phyloP scores from a whole-genome alignment of 148 eudicot genomes.

The Agrostemma githago region DNA sequence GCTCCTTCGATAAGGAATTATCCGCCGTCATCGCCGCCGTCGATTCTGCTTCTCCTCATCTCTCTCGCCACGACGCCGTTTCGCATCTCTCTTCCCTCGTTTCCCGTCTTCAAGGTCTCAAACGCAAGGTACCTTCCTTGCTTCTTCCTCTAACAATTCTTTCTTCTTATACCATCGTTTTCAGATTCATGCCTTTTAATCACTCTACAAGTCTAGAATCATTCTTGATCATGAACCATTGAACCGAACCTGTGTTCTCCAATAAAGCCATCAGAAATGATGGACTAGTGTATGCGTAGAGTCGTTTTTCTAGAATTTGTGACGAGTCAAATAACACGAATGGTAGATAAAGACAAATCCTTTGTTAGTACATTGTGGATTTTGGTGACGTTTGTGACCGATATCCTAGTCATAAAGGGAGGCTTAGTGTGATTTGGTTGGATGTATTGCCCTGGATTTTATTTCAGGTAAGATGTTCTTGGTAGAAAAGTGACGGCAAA shows the following conservation, averaged over 20 bases:
- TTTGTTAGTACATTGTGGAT: too few relatives aligned
- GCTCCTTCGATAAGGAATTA: slow-evolving; percentile 76
- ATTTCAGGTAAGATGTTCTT: background rate
- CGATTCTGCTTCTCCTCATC: slow-evolving; percentile 37
- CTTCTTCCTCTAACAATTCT: background rate
- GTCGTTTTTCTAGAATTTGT: too few relatives aligned
- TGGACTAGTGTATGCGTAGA: too few relatives aligned
- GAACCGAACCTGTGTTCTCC: background rate
- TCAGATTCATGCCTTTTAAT: background rate
- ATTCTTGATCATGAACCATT: background rate
- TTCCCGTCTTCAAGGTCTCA: slow-evolving; percentile 87
- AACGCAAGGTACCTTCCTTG: slow-evolving; percentile 49
- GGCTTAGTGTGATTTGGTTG: too few relatives aligned
- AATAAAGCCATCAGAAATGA: background rate
- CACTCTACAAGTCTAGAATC: background rate
- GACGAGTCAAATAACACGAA: too few relatives aligned
- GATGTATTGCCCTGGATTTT: too few relatives aligned
- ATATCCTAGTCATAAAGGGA: too few relatives aligned
- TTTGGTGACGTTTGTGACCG: too few relatives aligned
- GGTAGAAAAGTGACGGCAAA: background rate
- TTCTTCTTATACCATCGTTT: background rate
- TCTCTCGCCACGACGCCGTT: slow-evolving; percentile 62
- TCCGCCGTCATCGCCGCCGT: slow-evolving; percentile 64
- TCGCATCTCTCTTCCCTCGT: slow-evolving; percentile 67
- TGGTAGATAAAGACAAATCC: too few relatives aligned